Evolutionary conservation across 1,284 basidiomycete genomes (phyloP).

Genomic region (Apiotrichum akiyoshidainum): DNA sequence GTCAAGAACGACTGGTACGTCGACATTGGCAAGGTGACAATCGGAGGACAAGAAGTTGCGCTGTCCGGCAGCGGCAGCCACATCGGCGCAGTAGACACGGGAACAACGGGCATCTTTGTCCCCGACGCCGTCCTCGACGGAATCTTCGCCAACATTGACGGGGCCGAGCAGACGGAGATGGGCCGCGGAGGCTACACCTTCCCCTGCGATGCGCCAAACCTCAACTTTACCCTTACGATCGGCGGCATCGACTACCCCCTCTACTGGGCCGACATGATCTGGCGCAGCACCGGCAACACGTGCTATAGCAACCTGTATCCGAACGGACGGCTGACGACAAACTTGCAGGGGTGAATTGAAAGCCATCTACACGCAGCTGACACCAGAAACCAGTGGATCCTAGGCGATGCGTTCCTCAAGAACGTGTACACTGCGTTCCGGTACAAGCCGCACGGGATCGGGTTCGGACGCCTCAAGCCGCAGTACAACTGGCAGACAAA

Average conservation of each 20-base stretch:
- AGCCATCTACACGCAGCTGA: not conserved
- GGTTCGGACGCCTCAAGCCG: slow-evolving; percentile 41
- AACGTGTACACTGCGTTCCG: slow-evolving; percentile 54
- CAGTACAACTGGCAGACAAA: not conserved
- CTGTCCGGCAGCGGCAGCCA: not conserved
- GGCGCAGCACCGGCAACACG: not conserved
- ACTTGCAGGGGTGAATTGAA: not conserved
- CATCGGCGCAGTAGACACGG: not conserved
- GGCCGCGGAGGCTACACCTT: not conserved
- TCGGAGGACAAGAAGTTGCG: not conserved
- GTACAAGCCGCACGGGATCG: slow-evolving; percentile 52
- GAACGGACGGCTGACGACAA: not conserved
- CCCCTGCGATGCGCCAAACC: not conserved
- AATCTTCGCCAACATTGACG: slow-evolving; percentile 3
- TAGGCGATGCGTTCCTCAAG: slow-evolving; percentile 91
- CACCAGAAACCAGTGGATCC: slow-evolving; percentile 61
- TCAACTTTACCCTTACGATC: slow-evolving; percentile 64
- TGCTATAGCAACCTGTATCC: slow-evolving; percentile 3
- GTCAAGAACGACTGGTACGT: not conserved
- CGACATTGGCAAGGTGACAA: not conserved
- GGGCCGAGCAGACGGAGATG: not conserved
- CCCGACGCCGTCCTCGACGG: not conserved
- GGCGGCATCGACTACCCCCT: not conserved
- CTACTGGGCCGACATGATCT: slow-evolving; percentile 2
- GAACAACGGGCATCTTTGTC: not conserved